A percentile compares a stretch with the other conserved stretches of the same genome.
Evolutionary conservation across 768 basidiomycete species (phyloP).

Genomic region (Lepiota brunneoincarnata): DNA sequence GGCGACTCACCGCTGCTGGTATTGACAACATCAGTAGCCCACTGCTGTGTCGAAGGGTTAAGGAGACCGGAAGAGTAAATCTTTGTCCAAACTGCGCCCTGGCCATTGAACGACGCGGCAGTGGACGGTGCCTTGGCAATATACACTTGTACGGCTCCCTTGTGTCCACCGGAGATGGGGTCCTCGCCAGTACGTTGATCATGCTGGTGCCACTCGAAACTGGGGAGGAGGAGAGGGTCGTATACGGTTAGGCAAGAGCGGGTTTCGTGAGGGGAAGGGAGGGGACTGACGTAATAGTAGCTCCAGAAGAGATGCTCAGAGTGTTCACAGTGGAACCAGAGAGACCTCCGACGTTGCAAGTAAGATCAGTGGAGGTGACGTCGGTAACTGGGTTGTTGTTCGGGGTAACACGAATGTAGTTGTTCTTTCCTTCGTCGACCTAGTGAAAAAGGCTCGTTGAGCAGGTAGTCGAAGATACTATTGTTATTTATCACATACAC

Average conservation of each 20-base stretch:
- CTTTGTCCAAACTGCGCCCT: constrained; percentile 52
- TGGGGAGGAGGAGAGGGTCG: no score
- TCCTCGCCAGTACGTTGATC: constrained; percentile 52
- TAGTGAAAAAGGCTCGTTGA: constrained; percentile 13
- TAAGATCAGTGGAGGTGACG: constrained; percentile 49
- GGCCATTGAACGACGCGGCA: constrained; percentile 32
- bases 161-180: constrained; percentile 48
- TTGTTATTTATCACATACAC: constrained; percentile 25
- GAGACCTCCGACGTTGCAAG: constrained; percentile 50
- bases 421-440: constrained; percentile 46
- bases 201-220: constrained; percentile 58
- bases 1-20: constrained; percentile 32
- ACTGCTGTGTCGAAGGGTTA: constrained; percentile 29
- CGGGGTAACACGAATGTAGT: constrained; percentile 43
- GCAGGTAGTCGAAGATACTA: not conserved
- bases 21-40: constrained; percentile 53
- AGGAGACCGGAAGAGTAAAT: constrained; percentile 25
- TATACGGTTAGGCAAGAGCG: constrained; percentile 5
- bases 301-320: constrained; percentile 39
- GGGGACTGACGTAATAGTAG: constrained; percentile 33
- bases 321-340: constrained; percentile 32
- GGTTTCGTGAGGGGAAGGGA: constrained; percentile 11
- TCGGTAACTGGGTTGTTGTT: constrained; percentile 57
- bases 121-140: constrained; percentile 44
- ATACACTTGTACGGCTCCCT: constrained; percentile 49